Evolutionary conservation across 2,329 filamentous ascomycete species (phyloP).

Genomic region (Onygenales sp.): DNA sequence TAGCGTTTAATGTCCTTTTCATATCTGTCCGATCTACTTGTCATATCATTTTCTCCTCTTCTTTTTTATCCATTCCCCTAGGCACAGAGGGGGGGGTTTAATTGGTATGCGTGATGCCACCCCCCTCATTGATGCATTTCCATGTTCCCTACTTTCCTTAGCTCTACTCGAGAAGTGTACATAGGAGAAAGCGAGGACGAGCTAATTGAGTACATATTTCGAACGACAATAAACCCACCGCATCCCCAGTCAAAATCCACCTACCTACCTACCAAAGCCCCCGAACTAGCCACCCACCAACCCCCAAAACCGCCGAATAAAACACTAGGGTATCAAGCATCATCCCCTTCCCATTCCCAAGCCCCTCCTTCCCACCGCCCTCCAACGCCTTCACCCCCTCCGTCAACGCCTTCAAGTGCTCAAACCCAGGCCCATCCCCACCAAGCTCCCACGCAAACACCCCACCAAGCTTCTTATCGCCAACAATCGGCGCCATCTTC

Average conservation of each 20-base stretch:
- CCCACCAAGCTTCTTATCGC: constrained; percentile 50
- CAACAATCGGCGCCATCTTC: constrained; percentile 55
- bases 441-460: constrained; percentile 69
- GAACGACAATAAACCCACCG: neutral
- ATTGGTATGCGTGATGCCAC: no score
- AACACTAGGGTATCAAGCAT: neutral
- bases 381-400: neutral
- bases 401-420: constrained; percentile 1
- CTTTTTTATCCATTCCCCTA: no score
- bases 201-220: neutral
- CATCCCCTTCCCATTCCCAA: neutral
- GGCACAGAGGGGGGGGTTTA: no score
- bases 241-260: neutral
- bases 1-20: no score
- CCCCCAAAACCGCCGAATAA: no score
- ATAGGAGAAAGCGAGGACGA: neutral
- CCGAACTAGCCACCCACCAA: no score
- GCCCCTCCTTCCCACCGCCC: neutral
- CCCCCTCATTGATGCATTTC: no score
- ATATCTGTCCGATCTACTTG: no score
- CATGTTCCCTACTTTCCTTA: neutral
- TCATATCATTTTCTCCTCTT: no score
- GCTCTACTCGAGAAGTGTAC: neutral
- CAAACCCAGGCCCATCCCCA: constrained; percentile 45
- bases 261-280: no score